phyloP scores from a whole-genome alignment of 2,329 filamentous ascomycete species.

The Talaromyces atroroseus region DNA sequence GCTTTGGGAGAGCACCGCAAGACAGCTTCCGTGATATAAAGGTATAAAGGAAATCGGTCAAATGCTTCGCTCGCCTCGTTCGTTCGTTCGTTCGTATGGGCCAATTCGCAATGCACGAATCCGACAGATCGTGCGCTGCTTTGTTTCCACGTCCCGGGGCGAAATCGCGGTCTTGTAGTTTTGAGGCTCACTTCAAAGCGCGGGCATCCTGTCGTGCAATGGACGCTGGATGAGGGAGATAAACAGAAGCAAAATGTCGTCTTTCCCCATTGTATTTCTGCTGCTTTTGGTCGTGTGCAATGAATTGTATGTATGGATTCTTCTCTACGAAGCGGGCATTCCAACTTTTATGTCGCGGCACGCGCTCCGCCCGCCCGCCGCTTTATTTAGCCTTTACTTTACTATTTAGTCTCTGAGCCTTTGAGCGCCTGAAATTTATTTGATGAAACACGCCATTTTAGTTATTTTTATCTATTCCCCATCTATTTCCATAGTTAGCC shows the following conservation, averaged over 20 bases:
- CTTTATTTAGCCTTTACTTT: too few relatives aligned
- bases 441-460: too few relatives aligned
- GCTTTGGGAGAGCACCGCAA: slow-evolving; percentile 1
- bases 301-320: too few relatives aligned
- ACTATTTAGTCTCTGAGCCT: too few relatives aligned
- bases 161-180: too few relatives aligned
- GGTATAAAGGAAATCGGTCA: too few relatives aligned
- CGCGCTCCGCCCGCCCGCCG: too few relatives aligned
- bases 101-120: neutral
- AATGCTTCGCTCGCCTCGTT: too few relatives aligned
- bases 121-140: neutral
- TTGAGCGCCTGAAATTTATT: too few relatives aligned
- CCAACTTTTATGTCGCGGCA: neutral
- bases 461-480: too few relatives aligned
- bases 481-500: too few relatives aligned
- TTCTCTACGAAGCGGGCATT: neutral
- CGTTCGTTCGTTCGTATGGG: neutral
- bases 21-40: neutral
- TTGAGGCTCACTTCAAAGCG: neutral
- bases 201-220: neutral
- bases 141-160: too few relatives aligned
- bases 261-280: neutral
- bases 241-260: neutral
- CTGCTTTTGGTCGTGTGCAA: neutral
- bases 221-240: neutral